Conservation (phyloP, 129 eudicot species). For the Rutidosis leptorrhynchoides region DNA sequence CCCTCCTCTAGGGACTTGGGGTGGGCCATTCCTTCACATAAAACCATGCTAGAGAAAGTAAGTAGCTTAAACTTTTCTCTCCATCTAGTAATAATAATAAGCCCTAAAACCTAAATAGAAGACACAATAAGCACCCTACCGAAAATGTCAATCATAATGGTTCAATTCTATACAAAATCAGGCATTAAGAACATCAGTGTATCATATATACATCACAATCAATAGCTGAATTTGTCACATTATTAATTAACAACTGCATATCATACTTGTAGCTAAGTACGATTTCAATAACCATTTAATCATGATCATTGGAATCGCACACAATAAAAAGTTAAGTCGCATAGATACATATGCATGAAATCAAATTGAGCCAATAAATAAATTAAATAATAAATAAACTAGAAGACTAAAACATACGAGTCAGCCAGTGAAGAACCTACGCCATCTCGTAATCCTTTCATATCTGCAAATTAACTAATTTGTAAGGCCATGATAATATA, state of each 20-base stretch:
- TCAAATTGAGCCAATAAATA: not conserved
- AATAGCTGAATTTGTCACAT: not conserved
- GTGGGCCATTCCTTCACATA: slow-evolving; percentile 71
- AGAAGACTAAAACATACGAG: slow-evolving; percentile 53
- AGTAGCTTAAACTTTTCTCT: not conserved
- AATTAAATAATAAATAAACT: not conserved
- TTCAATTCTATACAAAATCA: not conserved
- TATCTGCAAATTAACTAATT: slow-evolving; percentile 45
- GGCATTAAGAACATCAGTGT: slow-evolving; percentile 8
- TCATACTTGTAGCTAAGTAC: slow-evolving; percentile 17
- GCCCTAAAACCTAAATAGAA: slow-evolving; percentile 28
- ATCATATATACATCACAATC: not conserved
- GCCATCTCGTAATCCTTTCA: slow-evolving; percentile 92
- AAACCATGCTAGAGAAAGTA: too few species aligned
- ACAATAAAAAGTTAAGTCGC: slow-evolving; percentile 10
- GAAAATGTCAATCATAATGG: not conserved
- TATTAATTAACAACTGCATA: not conserved
- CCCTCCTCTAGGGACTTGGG: slow-evolving; percentile 54
- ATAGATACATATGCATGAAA: slow-evolving; percentile 27
- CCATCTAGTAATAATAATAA: slow-evolving; percentile 13
- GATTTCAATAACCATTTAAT: slow-evolving; percentile 9
- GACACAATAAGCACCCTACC: not conserved
- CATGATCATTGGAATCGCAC: slow-evolving; percentile 16
- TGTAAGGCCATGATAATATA: not conserved
- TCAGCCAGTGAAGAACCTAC: slow-evolving; percentile 75